Base-by-base conservation (phyloP, 768 basidiomycete genomes). In the Kwoniella dejecticola region DNA sequence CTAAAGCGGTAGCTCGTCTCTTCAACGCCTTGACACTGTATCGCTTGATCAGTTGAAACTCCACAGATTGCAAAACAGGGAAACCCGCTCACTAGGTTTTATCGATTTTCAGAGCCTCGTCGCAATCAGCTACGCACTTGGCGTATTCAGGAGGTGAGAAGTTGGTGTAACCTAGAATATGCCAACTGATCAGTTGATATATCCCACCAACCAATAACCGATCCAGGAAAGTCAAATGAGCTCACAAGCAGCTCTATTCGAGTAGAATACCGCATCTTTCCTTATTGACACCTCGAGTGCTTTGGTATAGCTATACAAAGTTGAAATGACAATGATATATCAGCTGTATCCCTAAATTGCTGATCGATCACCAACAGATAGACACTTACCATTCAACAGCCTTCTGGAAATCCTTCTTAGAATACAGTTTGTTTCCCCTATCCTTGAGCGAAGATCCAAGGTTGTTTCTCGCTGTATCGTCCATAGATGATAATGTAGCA, bases 201-300 rank as follows among this genome's bases (percentile, higher is more conserved):
- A 54, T 61, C 46, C 58, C 52, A 38, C 52, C 55, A 47, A 46
- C 8, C 44, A 33, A 19, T 46, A n/a, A 42, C 15, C 2, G 41
- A 21, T 42, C 30, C 38, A 13, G 13, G 38, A 41, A 46, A 24
- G 17, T 3, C 36, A 26, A 26, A 26, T 24, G 31, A 58, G 5
- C 88, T 57, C 61, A 91, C 95, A 97, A 63, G 96, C 96, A 40
- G 95, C 96, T 52, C 96, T 88, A 80, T 99, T 99, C 80, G 90
- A 91, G 84, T 87, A 97, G 81, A 88, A 99, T 30, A 97, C 91
- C 27, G 96, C 88, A 72, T 95, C 91, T 6, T 87, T 85, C 76
- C 76, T 74, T 50, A 76, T 61, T 10, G 73, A 69, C 56, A 81
- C 79, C 57, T 81, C 80, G 70, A 83, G 82, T n/a, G 82, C 82